phyloP scores from a whole-genome alignment of 1,139 yeast genomes.

The Pneumocystis carinii region DNA sequence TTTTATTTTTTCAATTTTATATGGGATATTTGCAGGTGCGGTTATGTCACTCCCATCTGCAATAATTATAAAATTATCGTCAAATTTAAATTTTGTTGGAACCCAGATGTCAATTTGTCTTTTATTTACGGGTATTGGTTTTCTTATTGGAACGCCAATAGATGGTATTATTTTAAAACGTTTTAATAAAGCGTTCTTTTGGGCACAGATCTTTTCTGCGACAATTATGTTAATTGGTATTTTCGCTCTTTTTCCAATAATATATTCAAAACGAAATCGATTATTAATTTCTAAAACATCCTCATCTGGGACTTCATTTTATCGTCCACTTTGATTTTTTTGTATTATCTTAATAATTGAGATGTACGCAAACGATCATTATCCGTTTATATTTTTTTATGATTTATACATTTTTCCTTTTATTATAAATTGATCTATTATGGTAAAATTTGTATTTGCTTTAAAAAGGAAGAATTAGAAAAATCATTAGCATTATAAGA shows the following conservation, averaged over 20 bases:
- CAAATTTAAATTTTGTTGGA: constrained; percentile 33
- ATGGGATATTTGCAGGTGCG: constrained; percentile 36
- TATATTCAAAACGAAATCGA: neutral
- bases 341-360: too few species aligned
- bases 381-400: too few species aligned
- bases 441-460: too few species aligned
- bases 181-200: constrained; percentile 7
- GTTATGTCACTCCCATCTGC: constrained; percentile 33
- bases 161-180: constrained; percentile 32
- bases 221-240: neutral
- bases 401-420: too few species aligned
- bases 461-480: too few species aligned
- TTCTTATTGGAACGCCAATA: constrained; percentile 39
- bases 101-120: constrained; percentile 40
- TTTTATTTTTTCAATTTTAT: constrained; percentile 30
- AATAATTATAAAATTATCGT: constrained; percentile 36
- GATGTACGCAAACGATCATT: too few species aligned
- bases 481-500: too few species aligned
- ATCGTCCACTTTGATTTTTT: neutral
- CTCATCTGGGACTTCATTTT: neutral
- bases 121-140: constrained; percentile 31
- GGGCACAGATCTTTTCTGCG: neutral
- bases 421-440: too few species aligned
- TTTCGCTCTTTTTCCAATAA: neutral
- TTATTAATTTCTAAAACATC: neutral